Evolutionary conservation across 306 rosid species (phyloP).

Genomic region (Pyrus communis): DNA sequence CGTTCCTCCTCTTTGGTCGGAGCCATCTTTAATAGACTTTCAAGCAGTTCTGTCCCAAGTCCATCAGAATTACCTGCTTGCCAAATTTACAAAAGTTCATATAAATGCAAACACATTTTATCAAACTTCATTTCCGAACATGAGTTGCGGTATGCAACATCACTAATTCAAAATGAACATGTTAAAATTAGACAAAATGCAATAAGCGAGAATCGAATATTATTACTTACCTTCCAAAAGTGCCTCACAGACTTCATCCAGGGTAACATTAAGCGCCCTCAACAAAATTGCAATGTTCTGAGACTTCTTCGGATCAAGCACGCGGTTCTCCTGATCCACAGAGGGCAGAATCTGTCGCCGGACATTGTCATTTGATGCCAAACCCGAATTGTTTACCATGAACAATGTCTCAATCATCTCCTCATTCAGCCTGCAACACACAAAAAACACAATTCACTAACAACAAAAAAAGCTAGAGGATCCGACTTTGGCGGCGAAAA

Average conservation of each 20-base stretch:
- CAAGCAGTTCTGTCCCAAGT: constrained; percentile 77
- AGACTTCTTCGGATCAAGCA: constrained; percentile 90
- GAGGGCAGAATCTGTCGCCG: constrained; percentile 36
- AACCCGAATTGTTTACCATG: constrained; percentile 47
- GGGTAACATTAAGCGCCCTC: constrained; percentile 80
- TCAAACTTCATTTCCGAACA: background rate
- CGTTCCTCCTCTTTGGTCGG: constrained; percentile 78
- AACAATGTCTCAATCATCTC: constrained; percentile 90
- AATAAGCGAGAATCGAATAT: background rate
- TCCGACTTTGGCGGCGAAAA: background rate
- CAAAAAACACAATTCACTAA: background rate
- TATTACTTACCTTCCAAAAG: constrained; percentile 55
- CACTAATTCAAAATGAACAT: background rate
- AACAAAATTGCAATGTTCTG: constrained; percentile 87
- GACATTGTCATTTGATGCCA: constrained; percentile 41
- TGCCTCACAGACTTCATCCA: constrained; percentile 89
- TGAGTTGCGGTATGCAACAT: background rate
- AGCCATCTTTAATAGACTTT: constrained; percentile 85
- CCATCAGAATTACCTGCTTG: constrained; percentile 64
- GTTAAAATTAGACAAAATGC: background rate
- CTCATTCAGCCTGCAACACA: constrained; percentile 70
- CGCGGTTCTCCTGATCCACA: constrained; percentile 50
- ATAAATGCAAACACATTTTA: background rate
- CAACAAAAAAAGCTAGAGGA: background rate
- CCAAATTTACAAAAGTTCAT: background rate